These are phyloP conservation scores for Colletotrichum acutatum DNA, from an alignment of 2,329 filamentous ascomycete species.

Conservation along the genomic window DNA sequence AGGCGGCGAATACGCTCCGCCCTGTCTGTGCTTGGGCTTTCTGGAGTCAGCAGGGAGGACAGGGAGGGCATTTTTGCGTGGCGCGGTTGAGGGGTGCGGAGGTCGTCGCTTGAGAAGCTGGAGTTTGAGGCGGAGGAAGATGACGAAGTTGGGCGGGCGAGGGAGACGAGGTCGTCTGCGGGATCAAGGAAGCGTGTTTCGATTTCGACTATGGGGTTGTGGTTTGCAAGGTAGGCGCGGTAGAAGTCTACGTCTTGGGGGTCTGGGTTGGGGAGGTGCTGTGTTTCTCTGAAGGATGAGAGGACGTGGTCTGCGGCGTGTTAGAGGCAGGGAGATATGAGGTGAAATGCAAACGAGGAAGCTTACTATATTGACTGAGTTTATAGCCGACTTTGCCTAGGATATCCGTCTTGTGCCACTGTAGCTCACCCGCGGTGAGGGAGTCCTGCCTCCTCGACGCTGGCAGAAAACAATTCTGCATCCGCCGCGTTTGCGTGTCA, in stretches of 20 bases:
- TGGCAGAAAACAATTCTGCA: constrained; percentile 58
- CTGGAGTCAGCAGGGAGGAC: background rate
- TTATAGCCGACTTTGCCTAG: constrained; percentile 73
- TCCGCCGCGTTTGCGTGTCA: constrained; percentile 60
- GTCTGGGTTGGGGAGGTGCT: constrained; percentile 60
- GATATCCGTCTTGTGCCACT: constrained; percentile 69
- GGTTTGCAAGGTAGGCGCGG: constrained; percentile 64
- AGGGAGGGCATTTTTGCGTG: background rate
- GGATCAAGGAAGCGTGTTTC: constrained; percentile 71
- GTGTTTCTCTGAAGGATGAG: constrained; percentile 65
- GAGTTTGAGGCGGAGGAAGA: background rate
- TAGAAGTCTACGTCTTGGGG: constrained; percentile 61
- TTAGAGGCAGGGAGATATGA: constrained; percentile 9
- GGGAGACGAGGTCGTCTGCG: constrained; percentile 64
- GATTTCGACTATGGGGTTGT: constrained; percentile 64
- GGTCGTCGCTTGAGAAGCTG: constrained; percentile 14
- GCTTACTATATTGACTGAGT: constrained; percentile 74
- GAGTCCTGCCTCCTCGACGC: constrained; percentile 70
- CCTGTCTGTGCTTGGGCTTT: background rate
- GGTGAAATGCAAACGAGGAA: background rate
- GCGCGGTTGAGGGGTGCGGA: constrained; percentile 35
- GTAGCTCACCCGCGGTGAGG: constrained; percentile 62
- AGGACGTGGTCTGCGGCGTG: constrained; percentile 64
- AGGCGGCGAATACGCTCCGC: background rate
- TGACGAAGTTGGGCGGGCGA: constrained; percentile 37